Conservation (phyloP, 1,284 basidiomycete species). For the Heterobasidion occidentale region DNA sequence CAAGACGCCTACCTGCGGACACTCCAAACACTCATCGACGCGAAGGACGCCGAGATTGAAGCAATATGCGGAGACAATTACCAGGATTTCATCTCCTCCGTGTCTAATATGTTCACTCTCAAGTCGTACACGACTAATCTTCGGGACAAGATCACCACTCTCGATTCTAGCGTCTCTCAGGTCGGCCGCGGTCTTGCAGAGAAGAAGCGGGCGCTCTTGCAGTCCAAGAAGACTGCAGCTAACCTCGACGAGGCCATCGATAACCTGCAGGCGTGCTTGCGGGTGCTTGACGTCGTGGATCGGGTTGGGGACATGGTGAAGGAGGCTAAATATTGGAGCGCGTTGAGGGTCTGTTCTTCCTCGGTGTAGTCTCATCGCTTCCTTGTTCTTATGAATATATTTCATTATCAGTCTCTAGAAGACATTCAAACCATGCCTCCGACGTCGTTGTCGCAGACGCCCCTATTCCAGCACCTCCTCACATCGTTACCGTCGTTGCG, state of each 20-base stretch:
- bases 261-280: conserved; percentile 85
- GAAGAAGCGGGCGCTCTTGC: conserved; percentile 85
- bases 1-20: conserved; percentile 89
- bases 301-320: conserved; percentile 90
- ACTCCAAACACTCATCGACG: conserved; percentile 79
- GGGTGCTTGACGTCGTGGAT: conserved; percentile 92
- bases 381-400: conserved; percentile 8
- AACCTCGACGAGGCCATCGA: conserved; percentile 97
- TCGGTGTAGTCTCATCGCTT: not conserved
- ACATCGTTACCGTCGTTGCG: conserved; percentile 89
- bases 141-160: conserved; percentile 66
- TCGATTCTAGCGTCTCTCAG: conserved; percentile 68
- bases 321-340: conserved; percentile 94
- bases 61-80: conserved; percentile 94
- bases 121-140: conserved; percentile 82
- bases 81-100: conserved; percentile 95
- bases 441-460: conserved; percentile 86
- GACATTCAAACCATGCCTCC: conserved; percentile 90
- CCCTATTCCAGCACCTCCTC: conserved; percentile 88
- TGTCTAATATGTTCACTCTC: conserved; percentile 92
- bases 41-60: conserved; percentile 96
- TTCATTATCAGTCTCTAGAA: conserved; percentile 69
- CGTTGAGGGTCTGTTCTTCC: conserved; percentile 72
- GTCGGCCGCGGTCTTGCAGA: conserved; percentile 82
- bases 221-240: conserved; percentile 85